phyloP scores from a whole-genome alignment of 345 rosid species.

The Aquilaria malaccensis region DNA sequence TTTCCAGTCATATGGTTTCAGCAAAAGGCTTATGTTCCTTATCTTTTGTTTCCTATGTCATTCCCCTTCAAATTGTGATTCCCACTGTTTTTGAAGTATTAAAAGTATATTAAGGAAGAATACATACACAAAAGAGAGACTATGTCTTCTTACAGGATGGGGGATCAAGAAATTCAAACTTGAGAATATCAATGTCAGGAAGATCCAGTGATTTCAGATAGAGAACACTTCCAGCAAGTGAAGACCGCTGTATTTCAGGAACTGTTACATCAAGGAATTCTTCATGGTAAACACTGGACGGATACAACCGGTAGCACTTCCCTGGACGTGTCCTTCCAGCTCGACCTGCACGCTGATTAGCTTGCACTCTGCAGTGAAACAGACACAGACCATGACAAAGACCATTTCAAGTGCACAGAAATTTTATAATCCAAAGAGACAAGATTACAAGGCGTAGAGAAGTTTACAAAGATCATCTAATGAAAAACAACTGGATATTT shows the following conservation, averaged over 20 bases:
- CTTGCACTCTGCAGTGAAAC: constrained; percentile 71
- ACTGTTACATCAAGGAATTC: constrained; percentile 83
- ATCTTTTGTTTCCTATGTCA: no score
- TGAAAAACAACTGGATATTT: neutral
- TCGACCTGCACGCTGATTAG: constrained; percentile 96
- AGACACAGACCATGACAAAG: neutral
- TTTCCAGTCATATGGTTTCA: neutral
- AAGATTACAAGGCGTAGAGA: constrained; percentile 2
- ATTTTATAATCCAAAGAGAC: neutral
- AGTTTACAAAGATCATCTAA: neutral
- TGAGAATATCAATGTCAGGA: constrained; percentile 79
- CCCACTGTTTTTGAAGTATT: no score
- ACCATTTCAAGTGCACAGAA: constrained; percentile 1
- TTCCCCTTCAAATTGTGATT: no score
- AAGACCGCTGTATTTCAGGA: constrained; percentile 95
- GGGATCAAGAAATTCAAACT: constrained; percentile 92
- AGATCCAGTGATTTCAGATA: constrained; percentile 94
- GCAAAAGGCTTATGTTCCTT: no score
- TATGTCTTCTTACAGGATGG: constrained; percentile 68
- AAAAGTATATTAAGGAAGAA: neutral
- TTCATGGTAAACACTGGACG: constrained; percentile 62
- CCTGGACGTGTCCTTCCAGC: constrained; percentile 99
- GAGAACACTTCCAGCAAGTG: constrained; percentile 93
- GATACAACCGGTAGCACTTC: constrained; percentile 88
- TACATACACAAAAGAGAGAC: constrained; percentile 4